phyloP scores from a whole-genome alignment of 257 asterid species.

The Fraxinus cuspidata region DNA sequence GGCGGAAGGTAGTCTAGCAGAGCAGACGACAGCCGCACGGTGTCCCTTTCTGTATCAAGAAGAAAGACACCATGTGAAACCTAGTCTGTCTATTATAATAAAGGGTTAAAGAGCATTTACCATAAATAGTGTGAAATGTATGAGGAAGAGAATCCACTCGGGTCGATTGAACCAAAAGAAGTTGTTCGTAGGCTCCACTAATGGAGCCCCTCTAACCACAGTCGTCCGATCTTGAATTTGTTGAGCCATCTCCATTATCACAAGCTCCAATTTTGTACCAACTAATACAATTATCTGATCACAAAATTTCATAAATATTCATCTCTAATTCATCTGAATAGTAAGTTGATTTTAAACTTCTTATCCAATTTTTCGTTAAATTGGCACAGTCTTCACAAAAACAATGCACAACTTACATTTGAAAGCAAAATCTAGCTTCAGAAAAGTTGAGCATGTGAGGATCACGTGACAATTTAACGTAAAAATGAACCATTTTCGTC shows the following conservation, averaged over 20 bases:
- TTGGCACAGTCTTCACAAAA: no score
- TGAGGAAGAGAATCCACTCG: conserved; percentile 61
- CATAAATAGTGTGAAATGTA: conserved; percentile 65
- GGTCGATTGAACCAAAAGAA: conserved; percentile 72
- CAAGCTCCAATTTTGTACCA: conserved; percentile 64
- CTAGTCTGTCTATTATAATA: no score
- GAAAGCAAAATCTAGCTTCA: not conserved
- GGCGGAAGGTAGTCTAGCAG: no score
- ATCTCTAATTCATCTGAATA: not conserved
- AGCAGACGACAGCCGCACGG: no score
- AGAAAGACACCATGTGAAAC: no score
- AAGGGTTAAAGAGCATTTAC: conserved; percentile 21
- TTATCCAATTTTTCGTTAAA: no score
- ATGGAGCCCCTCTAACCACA: conserved; percentile 64
- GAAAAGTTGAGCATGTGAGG: not conserved
- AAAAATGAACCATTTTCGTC: no score
- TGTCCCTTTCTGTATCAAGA: no score
- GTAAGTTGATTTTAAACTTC: no score
- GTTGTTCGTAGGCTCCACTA: conserved; percentile 60
- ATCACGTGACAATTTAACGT: not conserved
- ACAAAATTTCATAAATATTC: not conserved
- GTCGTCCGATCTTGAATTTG: conserved; percentile 56
- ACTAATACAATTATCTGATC: conserved; percentile 49
- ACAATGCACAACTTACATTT: not conserved
- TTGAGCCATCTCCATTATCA: conserved; percentile 69